Percentiles rank a stretch among this genome's conserved stretches.
Evolutionary conservation across 2,329 filamentous ascomycete genomes (phyloP).

Genomic region (Phaeosphaeriaceae sp.): DNA sequence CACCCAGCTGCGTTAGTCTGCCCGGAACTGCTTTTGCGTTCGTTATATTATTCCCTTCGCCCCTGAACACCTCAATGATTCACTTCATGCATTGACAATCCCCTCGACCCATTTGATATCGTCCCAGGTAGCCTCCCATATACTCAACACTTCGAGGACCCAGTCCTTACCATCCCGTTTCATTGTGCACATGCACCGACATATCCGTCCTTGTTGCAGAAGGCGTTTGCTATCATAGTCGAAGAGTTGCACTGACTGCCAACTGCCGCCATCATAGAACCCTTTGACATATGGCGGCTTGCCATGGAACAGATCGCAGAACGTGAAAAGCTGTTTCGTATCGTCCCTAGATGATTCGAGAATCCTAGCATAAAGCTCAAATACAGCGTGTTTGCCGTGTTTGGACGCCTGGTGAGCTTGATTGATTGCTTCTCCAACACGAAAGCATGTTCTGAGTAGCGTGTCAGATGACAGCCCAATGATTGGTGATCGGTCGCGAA

Average conservation of each 20-base stretch:
- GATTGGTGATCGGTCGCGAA: conserved; percentile 62
- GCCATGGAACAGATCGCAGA: conserved; percentile 68
- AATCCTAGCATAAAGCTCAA: conserved; percentile 71
- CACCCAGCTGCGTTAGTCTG: background rate
- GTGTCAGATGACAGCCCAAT: conserved; percentile 58
- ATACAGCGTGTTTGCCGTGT: conserved; percentile 56
- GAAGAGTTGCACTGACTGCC: conserved; percentile 54
- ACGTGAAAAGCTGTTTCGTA: conserved; percentile 67
- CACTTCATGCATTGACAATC: conserved; percentile 43
- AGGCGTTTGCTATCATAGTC: conserved; percentile 57
- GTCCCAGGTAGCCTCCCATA: conserved; percentile 62
- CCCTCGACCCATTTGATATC: conserved; percentile 60
- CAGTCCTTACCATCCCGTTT: conserved; percentile 53
- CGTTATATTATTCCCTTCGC: background rate
- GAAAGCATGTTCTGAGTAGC: conserved; percentile 67
- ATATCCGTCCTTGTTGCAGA: conserved; percentile 51
- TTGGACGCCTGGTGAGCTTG: conserved; percentile 56
- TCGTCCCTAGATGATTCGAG: conserved; percentile 63
- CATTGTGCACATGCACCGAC: conserved; percentile 58
- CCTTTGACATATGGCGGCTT: conserved; percentile 62
- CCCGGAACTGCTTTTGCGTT: background rate
- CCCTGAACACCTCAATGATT: background rate
- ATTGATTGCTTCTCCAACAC: conserved; percentile 66
- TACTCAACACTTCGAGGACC: conserved; percentile 56
- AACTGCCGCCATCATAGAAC: conserved; percentile 51